Evolutionary conservation across 2,329 filamentous ascomycete genomes (phyloP), one percentile per base, ranked within the genome.

Genomic region (Sporothrix globosa): DNA sequence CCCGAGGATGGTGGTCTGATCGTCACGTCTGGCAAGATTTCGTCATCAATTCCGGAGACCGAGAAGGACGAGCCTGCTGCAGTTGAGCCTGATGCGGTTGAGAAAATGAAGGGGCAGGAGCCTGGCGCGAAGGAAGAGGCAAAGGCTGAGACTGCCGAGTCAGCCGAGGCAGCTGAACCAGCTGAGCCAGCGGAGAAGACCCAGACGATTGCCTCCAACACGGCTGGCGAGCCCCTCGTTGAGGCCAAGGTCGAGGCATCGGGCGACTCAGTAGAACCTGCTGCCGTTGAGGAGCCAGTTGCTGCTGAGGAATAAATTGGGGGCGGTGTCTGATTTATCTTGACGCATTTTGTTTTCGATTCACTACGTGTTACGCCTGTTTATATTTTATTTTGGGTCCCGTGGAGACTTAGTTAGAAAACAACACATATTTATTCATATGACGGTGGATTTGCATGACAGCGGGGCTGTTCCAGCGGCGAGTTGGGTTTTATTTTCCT

Each of bases 1-100:
- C 79, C 82, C 10, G 81, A 87, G 30, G 81, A 84, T 73, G 82
- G 85, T 41, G 78, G 80, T 9, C 74, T 87, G 69, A 79, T 81
- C 9, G 77, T 83, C 27, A 46, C 70, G 0, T 58, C 60, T 17
- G 58, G 48, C 46, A 30, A 65, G 67, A 30, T 48, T 5, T 24
- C 27, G 5, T 17, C 21, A 24, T 27, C 46, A 9, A 24, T 6
- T 14, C 21, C 54, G 2, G 56, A 69, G 54, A 56, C 21, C 7
- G 52, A 54, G n/a, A 39, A 67, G 30, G 50, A 50, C 24, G 52
- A 67, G 3, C 14, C 63, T n/a, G 13, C 30, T 1, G 60, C 39
- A 4, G 27, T 46, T 7, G 52, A 78, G 74, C 34, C 34, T 34
- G 34, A 34, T 34, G 11, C 44, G 11, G 53, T n/a, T n/a, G 67